Percentiles rank a stretch among this genome's conserved stretches.
These are phyloP conservation scores for Cyclotella cryptica DNA, from an alignment of 108 stramenopile genomes.

Conservation along the genomic window DNA sequence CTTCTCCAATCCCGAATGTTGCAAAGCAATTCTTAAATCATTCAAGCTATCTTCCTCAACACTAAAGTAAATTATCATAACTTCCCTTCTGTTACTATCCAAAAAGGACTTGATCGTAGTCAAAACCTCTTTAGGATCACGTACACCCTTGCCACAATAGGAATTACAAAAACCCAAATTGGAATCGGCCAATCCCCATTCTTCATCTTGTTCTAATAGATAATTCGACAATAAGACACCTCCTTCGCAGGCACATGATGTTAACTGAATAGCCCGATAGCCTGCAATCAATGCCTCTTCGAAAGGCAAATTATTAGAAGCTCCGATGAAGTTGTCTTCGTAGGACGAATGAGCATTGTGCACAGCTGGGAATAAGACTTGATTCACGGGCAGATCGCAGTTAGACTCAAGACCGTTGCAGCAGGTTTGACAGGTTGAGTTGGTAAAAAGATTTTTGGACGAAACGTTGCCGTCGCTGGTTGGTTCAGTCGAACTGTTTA, in stretches of 20 bases:
- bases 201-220: slow-evolving; percentile 19
- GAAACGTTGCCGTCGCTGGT: background rate
- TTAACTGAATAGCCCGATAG: slow-evolving; percentile 68
- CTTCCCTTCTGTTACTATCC: slow-evolving; percentile 52
- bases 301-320: slow-evolving; percentile 60
- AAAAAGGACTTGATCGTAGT: slow-evolving; percentile 62
- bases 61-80: slow-evolving; percentile 61
- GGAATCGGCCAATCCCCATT: background rate
- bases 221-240: background rate
- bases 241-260: slow-evolving; percentile 67
- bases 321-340: slow-evolving; percentile 53
- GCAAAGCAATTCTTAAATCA: slow-evolving; percentile 16
- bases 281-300: slow-evolving; percentile 71
- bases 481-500: background rate
- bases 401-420: slow-evolving; percentile 71
- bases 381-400: slow-evolving; percentile 62
- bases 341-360: slow-evolving; percentile 69
- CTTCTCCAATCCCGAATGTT: slow-evolving; percentile 23
- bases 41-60: slow-evolving; percentile 38
- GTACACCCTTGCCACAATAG: slow-evolving; percentile 4
- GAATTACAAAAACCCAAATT: background rate
- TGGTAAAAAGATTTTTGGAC: slow-evolving; percentile 2
- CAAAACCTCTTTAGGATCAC: slow-evolving; percentile 48
- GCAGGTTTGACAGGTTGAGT: slow-evolving; percentile 40
- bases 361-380: slow-evolving; percentile 61